Evolutionary conservation across 352 stramenopile genomes (phyloP).

Genomic region (Pythium brachiatum): DNA sequence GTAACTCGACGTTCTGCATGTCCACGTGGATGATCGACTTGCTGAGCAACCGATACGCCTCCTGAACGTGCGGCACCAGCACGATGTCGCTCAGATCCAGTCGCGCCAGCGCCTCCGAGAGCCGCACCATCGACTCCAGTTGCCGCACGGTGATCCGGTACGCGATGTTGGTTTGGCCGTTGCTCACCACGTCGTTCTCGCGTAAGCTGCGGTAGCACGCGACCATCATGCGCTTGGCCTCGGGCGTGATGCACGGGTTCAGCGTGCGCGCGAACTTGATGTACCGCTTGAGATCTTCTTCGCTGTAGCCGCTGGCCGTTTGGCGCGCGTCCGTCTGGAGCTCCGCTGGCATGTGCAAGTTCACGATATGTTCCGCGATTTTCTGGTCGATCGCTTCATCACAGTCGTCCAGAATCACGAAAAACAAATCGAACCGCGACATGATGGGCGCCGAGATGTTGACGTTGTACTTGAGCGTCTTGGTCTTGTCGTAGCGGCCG

Average conservation of each 20-base stretch:
- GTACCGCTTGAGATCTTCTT: slow-evolving; percentile 94
- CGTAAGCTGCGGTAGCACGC: slow-evolving; percentile 97
- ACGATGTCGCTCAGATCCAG: slow-evolving; percentile 95
- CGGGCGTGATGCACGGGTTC: slow-evolving; percentile 63
- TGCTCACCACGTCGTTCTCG: slow-evolving; percentile 93
- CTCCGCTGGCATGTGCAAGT: slow-evolving; percentile 89
- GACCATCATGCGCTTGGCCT: slow-evolving; percentile 92
- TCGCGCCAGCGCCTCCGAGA: slow-evolving; percentile 95
- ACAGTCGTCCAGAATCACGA: slow-evolving; percentile 98
- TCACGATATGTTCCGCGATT: slow-evolving; percentile 98
- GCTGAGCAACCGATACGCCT: slow-evolving; percentile 96
- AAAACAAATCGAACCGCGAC: slow-evolving; percentile 99
- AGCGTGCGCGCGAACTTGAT: slow-evolving; percentile 88
- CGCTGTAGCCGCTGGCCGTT: slow-evolving; percentile 39
- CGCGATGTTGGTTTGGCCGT: slow-evolving; percentile 92
- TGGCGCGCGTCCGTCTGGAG: slow-evolving; percentile 30
- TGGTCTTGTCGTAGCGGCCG: slow-evolving; percentile 92
- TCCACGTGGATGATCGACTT: slow-evolving; percentile 99
- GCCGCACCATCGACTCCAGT: slow-evolving; percentile 97
- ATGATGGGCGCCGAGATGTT: slow-evolving; percentile 96
- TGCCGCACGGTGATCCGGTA: slow-evolving; percentile 99
- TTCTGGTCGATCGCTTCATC: slow-evolving; percentile 93
- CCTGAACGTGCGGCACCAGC: slow-evolving; percentile 90
- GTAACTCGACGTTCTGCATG: slow-evolving; percentile 94
- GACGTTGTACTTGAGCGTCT: slow-evolving; percentile 89